Conservation (phyloP, 2,329 filamentous ascomycete genomes). For the Periconia digitata region DNA sequence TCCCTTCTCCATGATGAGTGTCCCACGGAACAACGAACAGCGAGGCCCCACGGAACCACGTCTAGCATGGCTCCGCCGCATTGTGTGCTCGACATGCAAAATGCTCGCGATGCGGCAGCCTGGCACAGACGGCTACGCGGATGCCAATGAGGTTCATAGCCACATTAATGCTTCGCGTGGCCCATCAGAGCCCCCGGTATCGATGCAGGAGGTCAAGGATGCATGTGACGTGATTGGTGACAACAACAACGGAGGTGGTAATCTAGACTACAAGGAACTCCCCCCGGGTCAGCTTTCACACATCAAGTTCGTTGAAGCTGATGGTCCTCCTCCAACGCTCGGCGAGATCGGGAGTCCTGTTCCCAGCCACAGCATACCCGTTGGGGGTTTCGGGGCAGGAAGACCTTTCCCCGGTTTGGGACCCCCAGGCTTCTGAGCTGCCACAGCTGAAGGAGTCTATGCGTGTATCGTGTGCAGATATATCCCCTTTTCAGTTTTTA, state of each 20-base stretch:
- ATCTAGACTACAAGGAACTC: constrained; percentile 69
- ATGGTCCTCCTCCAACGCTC: constrained; percentile 32
- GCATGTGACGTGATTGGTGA: constrained; percentile 93
- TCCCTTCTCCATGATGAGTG: constrained; percentile 28
- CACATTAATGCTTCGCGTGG: constrained; percentile 68
- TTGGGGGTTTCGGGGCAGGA: constrained; percentile 29
- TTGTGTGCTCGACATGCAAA: constrained; percentile 79
- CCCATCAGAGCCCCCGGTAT: constrained; percentile 58
- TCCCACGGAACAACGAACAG: constrained; percentile 25
- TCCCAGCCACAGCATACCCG: constrained; percentile 45
- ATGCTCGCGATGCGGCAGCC: constrained; percentile 51
- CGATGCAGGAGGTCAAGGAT: constrained; percentile 71
- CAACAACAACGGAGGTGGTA: constrained; percentile 79
- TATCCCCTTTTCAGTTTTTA: constrained; percentile 12
- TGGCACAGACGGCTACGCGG: constrained; percentile 66
- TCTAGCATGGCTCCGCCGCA: constrained; percentile 42
- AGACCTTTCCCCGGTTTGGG: constrained; percentile 23
- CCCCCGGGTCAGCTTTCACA: constrained; percentile 40
- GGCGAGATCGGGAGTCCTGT: constrained; percentile 54
- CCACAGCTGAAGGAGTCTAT: background rate
- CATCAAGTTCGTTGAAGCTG: constrained; percentile 47
- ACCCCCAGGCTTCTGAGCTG: constrained; percentile 21
- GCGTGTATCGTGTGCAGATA: constrained; percentile 7
- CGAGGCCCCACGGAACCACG: constrained; percentile 30
- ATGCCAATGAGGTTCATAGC: constrained; percentile 62